A percentile compares a stretch with the other conserved stretches of the same genome.
These are phyloP conservation scores for Alloascoidea hylecoeti DNA, from an alignment of 805 yeast species.

Conservation along the genomic window DNA sequence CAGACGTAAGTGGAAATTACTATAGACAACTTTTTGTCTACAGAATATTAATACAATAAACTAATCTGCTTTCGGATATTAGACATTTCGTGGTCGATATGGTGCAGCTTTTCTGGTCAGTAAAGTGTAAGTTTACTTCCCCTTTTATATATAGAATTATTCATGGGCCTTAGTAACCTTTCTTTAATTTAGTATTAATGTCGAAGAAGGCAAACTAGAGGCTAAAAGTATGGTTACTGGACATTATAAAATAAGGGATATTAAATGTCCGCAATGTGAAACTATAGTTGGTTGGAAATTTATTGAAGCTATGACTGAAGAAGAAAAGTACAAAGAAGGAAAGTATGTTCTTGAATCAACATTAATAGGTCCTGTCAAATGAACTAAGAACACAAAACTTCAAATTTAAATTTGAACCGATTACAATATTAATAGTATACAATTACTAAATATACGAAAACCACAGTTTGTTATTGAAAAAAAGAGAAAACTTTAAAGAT, in stretches of 20 bases:
- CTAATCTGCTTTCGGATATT: too few relatives aligned
- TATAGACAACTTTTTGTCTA: too few relatives aligned
- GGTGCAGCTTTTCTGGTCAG: conserved; percentile 46
- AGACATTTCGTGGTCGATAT: conserved; percentile 35
- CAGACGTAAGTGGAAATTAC: conserved; percentile 18
- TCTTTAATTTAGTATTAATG: conserved; percentile 21
- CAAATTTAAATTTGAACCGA: too few relatives aligned
- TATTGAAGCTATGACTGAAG: conserved; percentile 26
- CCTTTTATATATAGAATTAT: background rate
- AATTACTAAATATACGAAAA: too few relatives aligned
- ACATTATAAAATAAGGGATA: conserved; percentile 37
- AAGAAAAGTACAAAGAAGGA: conserved; percentile 48
- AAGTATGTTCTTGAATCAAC: conserved; percentile 36
- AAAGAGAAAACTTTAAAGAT: too few relatives aligned
- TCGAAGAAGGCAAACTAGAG: conserved; percentile 20
- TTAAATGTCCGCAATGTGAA: conserved; percentile 40
- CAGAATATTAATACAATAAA: too few relatives aligned
- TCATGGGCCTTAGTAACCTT: background rate
- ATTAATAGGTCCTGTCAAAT: conserved; percentile 10
- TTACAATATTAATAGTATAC: too few relatives aligned
- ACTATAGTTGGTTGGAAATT: conserved; percentile 52
- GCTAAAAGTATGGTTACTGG: conserved; percentile 47
- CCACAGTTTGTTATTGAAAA: too few relatives aligned
- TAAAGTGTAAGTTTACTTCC: conserved; percentile 21
- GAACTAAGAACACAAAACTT: too few relatives aligned